Base-by-base conservation (phyloP, 208 protist species). In the Trypanosoma platydactyli region DNA sequence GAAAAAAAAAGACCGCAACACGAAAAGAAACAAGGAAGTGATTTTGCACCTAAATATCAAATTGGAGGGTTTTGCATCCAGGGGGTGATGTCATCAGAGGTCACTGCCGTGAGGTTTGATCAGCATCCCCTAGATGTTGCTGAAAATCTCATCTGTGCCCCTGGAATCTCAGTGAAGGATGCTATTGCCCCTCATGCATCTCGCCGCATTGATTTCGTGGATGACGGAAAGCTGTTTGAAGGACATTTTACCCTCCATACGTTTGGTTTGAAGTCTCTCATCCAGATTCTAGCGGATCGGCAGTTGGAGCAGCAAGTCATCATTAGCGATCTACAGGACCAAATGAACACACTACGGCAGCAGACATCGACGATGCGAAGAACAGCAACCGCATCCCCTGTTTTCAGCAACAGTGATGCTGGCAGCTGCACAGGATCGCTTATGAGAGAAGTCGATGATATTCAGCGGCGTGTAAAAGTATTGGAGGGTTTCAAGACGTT, bases 171-270 rank as follows among this genome's bases (percentile, higher is more conserved):
- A 7, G 74, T 76, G 41, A 46, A 41, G 20, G 77, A 77, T 20
- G 72, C 73, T 25, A 4, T 50, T 1, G 30, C 27, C 12, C 5
- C 44, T 1, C 63, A 55, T 22, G 73, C 65, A 15, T 77, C 62
- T 41, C 80, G 86, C 1, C 76, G 73, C 53, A 83, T 94, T 54
- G 33, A 73, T 38, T 91, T 94, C 60, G 41, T 79, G 3, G 89
- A 95, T 72, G 89, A 95, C 64, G 89, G 86, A 3, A 95, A 95
- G 54, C 84, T 95, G 12, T 93, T 95, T 68, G 89, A 95, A 68
- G 89, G 89, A 41, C 89, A 95, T 64, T 84, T 95, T 48, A 95
- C 86, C 15, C 83, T 95, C 22, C 80, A 95, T 73, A 86, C 89
- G 15, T 77, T 77, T 30, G 87, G 77, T 62, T 77, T 95, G 54